phyloP scores from a whole-genome alignment of 768 basidiomycete species.

The Russula virescens region DNA sequence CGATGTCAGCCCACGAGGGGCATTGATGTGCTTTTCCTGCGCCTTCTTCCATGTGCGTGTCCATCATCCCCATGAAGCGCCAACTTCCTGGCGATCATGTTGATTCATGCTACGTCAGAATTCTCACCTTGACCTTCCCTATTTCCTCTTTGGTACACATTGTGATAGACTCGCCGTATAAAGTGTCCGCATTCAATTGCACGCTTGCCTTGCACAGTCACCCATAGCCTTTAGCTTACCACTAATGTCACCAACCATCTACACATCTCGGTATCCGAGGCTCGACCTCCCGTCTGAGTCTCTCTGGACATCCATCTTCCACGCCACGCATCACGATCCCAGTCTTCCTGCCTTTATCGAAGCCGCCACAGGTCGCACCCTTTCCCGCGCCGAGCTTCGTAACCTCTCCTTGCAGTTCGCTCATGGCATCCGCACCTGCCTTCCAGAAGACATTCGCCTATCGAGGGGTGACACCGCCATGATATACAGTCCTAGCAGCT shows the following conservation, averaged over 20 bases:
- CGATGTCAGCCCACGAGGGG: no score
- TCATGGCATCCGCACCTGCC: conserved; percentile 43
- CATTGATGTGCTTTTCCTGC: no score
- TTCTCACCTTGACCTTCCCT: no score
- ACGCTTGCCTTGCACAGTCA: no score
- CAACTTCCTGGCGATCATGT: no score
- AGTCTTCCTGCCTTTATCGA: conserved; percentile 56
- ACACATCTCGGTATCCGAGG: conserved; percentile 3
- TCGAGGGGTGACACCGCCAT: conserved; percentile 54
- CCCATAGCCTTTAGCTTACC: background rate
- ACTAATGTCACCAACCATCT: conserved; percentile 23
- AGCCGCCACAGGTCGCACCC: conserved; percentile 46
- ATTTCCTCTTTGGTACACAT: no score
- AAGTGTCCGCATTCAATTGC: no score
- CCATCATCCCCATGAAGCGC: no score
- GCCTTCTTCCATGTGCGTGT: no score
- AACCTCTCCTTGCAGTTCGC: conserved; percentile 52
- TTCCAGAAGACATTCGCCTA: conserved; percentile 27
- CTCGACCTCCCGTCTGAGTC: conserved; percentile 25
- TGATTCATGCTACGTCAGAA: no score
- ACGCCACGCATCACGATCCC: conserved; percentile 3
- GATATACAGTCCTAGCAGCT: conserved; percentile 63
- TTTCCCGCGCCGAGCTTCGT: conserved; percentile 52
- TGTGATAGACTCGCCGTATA: no score
- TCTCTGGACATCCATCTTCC: conserved; percentile 19